Evolutionary conservation across 2,329 filamentous ascomycete species (phyloP).

Genomic region (Phialophora chinensis): DNA sequence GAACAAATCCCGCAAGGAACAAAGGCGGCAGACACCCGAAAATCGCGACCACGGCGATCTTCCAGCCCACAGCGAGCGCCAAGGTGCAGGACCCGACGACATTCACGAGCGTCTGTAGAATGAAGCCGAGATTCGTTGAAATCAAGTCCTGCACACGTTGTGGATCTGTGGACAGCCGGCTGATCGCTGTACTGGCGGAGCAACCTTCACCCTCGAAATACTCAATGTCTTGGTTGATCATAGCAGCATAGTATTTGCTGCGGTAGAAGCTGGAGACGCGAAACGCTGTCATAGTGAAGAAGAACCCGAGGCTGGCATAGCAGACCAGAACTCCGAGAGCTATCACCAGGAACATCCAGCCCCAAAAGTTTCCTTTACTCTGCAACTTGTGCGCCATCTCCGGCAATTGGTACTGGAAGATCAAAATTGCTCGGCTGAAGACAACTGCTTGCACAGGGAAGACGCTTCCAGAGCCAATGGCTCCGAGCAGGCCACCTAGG

Average conservation of each 20-base stretch:
- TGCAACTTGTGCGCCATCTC: conserved; percentile 55
- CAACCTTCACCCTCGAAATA: conserved; percentile 84
- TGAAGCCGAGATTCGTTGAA: conserved; percentile 67
- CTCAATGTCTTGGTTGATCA: conserved; percentile 81
- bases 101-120: conserved; percentile 78
- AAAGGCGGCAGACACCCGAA: not conserved
- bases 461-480: conserved; percentile 69
- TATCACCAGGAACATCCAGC: conserved; percentile 52
- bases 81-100: conserved; percentile 72
- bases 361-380: conserved; percentile 73
- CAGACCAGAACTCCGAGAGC: no score
- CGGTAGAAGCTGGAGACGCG: conserved; percentile 34
- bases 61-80: conserved; percentile 75
- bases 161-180: conserved; percentile 79
- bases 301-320: conserved; percentile 67
- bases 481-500: conserved; percentile 52
- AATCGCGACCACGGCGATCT: conserved; percentile 67
- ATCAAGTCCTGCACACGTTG: conserved; percentile 71
- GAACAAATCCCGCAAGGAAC: conserved; percentile 42
- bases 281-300: conserved; percentile 61
- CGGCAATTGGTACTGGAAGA: conserved; percentile 60
- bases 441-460: conserved; percentile 74
- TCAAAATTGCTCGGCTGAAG: conserved; percentile 78
- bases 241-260: conserved; percentile 66
- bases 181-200: conserved; percentile 77